Evolutionary conservation across 2,329 filamentous ascomycete species (phyloP), one percentile per base, ranked within the genome.

Genomic region (Colletotrichum shisoi): DNA sequence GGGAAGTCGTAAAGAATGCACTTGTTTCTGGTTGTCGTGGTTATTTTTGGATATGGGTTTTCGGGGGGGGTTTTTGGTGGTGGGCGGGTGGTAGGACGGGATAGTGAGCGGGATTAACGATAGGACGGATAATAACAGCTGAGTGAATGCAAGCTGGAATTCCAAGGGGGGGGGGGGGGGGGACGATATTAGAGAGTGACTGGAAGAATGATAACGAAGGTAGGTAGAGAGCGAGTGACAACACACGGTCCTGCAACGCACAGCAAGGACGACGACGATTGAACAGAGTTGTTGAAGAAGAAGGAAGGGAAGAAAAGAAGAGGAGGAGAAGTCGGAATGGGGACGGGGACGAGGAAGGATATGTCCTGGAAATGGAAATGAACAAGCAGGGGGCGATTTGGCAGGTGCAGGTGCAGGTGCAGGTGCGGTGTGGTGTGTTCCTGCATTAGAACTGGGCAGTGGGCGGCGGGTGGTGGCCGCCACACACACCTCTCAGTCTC

Each of bases 101-200:
- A 59, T 67, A 67, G 63, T 64, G 60, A 74, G 73, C 71, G 72
- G 67, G 71, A 74, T 72, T 77, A 82, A 82, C 72, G 80, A 83
- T 73, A 71, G 81, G 79, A 82, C 79, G 77, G 80, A 72, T 73
- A 76, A 78, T 80, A 78, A 78, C 80, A 79, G 78, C 79, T 76
- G 74, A 81, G 80, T 77, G 81, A 82, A 75, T 80, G 79, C 48
- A 80, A 80, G 79, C 75, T 79, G 79, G 79, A 72, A 75, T 78
- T 70, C 79, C 73, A 70, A 72, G 67, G 48, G 62, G 54, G 67
- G 51, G 68, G 69, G 52, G 60, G 67, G 48, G 62, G 54, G 67
- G 51, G 68, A 69, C 54, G 60, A 64, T 61, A 56, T 62, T 63
- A 68, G 67, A 57, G 71, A 74, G 71, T 71, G 73, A 72, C 71